Evolutionary conservation across 495 filamentous ascomycete species (phyloP), one percentile per base, ranked within the genome.

Genomic region (Apodospora peruviana): DNA sequence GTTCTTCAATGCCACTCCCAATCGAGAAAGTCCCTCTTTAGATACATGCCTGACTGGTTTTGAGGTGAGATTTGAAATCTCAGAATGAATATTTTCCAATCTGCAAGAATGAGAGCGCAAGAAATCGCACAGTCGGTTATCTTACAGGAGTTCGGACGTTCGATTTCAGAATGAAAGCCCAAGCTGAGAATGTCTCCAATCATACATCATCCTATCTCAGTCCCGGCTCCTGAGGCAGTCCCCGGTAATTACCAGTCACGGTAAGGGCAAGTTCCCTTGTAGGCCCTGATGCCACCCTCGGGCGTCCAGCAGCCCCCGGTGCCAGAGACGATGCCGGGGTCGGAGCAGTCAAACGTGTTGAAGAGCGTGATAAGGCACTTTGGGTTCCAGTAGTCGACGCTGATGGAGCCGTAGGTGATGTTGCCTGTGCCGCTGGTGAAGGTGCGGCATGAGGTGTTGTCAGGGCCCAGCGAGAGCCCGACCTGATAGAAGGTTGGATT

Each of bases 261-360:
- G 17, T 40, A 55, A 11, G 52, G 51, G n/a, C 51, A 53, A 14
- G 46, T 23, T 9, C 24, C 47, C 40, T 36, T 53, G 16, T 49
- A 53, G 10, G 39, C 51, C 17, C 25, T 45, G 19, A 50, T 45
- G 9, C 51, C 40, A 14, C 51, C 51, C 12, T 43, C 39, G 1
- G 51, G 51, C 8, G 39, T 23, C 51, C 51, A 53, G 46, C 51
- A 53, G 16, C 37, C 37, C 0, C 51, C 51, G 0, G 20, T 19
- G 1, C 51, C 51, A 1, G 45, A 49, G 1, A 49, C 46, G 2
- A 53, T 50, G 8, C 51, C 51, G 2, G 34, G 32, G 10, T 53
- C 51, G 14, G 45, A 44, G 40, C 51, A 53, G 17, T 50, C 51
- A 0, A 21, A 17, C 18, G 47, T 53, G 23, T 48, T 37, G 46